Conservation (phyloP, 2,329 filamentous ascomycete species). For the Neonectria faginata region DNA sequence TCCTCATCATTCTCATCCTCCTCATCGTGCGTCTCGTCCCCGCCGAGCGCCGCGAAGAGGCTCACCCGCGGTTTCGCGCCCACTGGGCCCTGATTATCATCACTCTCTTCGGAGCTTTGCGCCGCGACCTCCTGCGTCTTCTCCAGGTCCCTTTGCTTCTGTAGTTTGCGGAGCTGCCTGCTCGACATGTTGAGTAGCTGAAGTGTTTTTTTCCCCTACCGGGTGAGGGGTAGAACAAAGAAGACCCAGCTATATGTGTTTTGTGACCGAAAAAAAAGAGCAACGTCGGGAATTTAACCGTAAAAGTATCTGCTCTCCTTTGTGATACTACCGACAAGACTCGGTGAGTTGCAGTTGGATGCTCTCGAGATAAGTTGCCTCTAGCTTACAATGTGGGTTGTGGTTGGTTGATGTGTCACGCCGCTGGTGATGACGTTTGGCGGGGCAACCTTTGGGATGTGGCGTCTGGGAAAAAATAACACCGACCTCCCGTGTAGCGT, state of each 20-base stretch:
- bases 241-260: not conserved
- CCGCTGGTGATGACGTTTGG: constrained; percentile 42
- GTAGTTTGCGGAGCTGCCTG: constrained; percentile 64
- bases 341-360: not conserved
- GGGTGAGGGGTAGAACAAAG: constrained; percentile 28
- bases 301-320: not conserved
- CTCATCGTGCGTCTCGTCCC: constrained; percentile 55
- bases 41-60: constrained; percentile 65
- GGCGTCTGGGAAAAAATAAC: constrained; percentile 21
- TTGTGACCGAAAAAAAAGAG: not conserved
- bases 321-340: not conserved
- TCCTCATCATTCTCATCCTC: constrained; percentile 47
- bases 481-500: not conserved
- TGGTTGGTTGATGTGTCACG: constrained; percentile 37
- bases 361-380: not conserved
- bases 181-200: constrained; percentile 58
- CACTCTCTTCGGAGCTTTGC: constrained; percentile 45
- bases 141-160: constrained; percentile 62
- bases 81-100: constrained; percentile 48
- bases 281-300: not conserved
- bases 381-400: constrained; percentile 1
- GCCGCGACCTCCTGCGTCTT: constrained; percentile 32
- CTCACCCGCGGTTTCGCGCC: constrained; percentile 56
- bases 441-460: constrained; percentile 30
- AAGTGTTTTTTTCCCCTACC: constrained; percentile 18